phyloP scores from a whole-genome alignment of 2,329 filamentous ascomycete genomes.

The Xylaria arbuscula region DNA sequence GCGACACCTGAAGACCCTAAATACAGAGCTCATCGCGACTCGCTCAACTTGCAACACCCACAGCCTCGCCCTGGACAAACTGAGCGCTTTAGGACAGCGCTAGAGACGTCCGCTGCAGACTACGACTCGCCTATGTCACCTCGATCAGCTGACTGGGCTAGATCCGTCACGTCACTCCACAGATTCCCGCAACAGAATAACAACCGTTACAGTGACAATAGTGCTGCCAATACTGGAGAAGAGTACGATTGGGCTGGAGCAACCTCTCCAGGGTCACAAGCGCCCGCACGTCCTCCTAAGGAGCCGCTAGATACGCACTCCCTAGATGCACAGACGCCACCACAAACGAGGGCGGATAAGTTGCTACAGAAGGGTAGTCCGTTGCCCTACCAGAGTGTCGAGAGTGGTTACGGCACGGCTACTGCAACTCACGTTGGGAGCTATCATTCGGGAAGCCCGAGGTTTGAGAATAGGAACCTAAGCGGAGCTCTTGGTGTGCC shows the following conservation, averaged over 20 bases:
- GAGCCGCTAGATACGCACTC: conserved; percentile 64
- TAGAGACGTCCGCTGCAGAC: conserved; percentile 78
- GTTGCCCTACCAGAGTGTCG: conserved; percentile 65
- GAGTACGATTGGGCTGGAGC: conserved; percentile 55
- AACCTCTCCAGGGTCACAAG: conserved; percentile 57
- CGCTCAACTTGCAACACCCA: conserved; percentile 81
- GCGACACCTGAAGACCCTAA: conserved; percentile 76
- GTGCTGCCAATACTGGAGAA: conserved; percentile 54
- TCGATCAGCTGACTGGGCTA: conserved; percentile 70
- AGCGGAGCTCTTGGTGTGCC: conserved; percentile 64
- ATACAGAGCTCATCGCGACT: conserved; percentile 84
- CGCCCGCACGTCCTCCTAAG: conserved; percentile 71
- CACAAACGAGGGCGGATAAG: conserved; percentile 62
- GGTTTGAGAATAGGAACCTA: conserved; percentile 67
- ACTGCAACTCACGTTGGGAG: conserved; percentile 59
- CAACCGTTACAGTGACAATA: conserved; percentile 62
- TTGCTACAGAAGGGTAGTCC: conserved; percentile 64
- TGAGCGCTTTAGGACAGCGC: conserved; percentile 76
- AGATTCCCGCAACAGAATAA: conserved; percentile 60
- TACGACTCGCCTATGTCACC: conserved; percentile 72
- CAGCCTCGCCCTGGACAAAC: conserved; percentile 80
- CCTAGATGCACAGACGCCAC: conserved; percentile 55
- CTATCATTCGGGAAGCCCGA: conserved; percentile 63
- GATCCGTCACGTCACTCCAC: conserved; percentile 68
- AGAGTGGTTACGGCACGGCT: conserved; percentile 65